These are phyloP conservation scores for maize (Zea mays) DNA, from an alignment of 176 grass and related monocot species.

Conservation along the genomic window Zm-B73-REFERENCE-NAM-5.0 NC_050100.1:61834501-61835000, in stretches of 20 bases:
- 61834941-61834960: neutral
- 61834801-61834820: constrained; percentile 44
- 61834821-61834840: constrained; percentile 74
- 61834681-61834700: neutral
- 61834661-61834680: neutral
- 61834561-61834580: constrained; percentile 49
- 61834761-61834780: constrained; percentile 76
- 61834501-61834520: constrained; percentile 94
- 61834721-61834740: constrained; percentile 60
- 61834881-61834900: neutral
- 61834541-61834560: constrained; percentile 46
- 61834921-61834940: constrained; percentile 31
- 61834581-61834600: constrained; percentile 65
- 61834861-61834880: constrained; percentile 84
- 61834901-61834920: neutral
- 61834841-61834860: constrained; percentile 71
- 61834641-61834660: neutral
- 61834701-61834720: constrained; percentile 36
- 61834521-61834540: constrained; percentile 72
- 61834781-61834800: constrained; percentile 58
- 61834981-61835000: constrained; percentile 17
- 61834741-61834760: constrained; percentile 75
- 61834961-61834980: neutral
- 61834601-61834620: constrained; percentile 88
- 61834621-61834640: constrained; percentile 81